Percentiles rank a stretch among this genome's conserved stretches.
These are phyloP conservation scores for Trichocladium uniseriatum DNA, from an alignment of 495 filamentous ascomycete genomes.

Conservation along the genomic window DNA sequence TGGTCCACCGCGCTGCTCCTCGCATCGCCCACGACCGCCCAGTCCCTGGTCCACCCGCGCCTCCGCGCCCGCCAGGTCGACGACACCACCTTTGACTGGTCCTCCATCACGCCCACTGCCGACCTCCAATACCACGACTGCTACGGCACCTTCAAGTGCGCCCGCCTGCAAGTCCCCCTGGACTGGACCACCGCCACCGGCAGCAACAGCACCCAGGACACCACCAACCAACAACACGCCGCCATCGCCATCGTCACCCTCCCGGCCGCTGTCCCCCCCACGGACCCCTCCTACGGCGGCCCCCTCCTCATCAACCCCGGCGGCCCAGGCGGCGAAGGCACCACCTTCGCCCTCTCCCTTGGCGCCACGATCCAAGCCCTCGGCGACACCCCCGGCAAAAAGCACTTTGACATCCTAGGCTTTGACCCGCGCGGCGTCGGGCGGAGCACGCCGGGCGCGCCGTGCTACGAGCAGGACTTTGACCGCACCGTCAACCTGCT, in stretches of 20 bases:
- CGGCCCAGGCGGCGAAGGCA: constrained; percentile 37
- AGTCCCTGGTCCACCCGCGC: neutral
- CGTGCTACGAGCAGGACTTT: constrained; percentile 28
- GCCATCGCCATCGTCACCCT: constrained; percentile 30
- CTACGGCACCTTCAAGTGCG: constrained; percentile 30
- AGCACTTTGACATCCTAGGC: constrained; percentile 30
- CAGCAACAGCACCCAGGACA: neutral
- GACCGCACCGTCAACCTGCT: neutral
- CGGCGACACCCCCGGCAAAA: constrained; percentile 20
- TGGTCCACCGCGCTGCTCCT: constrained; percentile 2
- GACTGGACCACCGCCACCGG: constrained; percentile 30
- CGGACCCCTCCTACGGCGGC: constrained; percentile 22
- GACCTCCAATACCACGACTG: constrained; percentile 29
- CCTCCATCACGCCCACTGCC: constrained; percentile 19
- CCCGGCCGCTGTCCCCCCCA: constrained; percentile 24
- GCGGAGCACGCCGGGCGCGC: constrained; percentile 28
- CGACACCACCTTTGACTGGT: constrained; percentile 12
- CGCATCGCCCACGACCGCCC: neutral
- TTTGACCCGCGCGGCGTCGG: constrained; percentile 40
- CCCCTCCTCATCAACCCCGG: constrained; percentile 39
- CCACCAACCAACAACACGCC: neutral
- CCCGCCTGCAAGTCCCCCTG: constrained; percentile 38
- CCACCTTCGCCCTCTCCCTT: constrained; percentile 11
- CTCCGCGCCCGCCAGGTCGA: neutral
- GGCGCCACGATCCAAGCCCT: constrained; percentile 26